Evolutionary conservation across 306 rosid species (phyloP).

Genomic region (Sindora glabra): DNA sequence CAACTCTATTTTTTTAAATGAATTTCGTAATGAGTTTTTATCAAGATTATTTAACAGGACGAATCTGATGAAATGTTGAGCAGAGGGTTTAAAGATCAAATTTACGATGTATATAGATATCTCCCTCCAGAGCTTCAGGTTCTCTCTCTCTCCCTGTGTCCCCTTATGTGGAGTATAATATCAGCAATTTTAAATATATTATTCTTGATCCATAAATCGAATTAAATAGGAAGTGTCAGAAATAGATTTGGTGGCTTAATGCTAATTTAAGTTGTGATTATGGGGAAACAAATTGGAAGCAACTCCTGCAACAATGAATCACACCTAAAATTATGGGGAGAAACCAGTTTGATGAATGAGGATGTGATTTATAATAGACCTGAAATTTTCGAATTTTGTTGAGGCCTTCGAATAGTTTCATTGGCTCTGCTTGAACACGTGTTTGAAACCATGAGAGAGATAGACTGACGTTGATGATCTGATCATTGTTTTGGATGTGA

Average conservation of each 20-base stretch:
- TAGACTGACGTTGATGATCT: too few relatives aligned
- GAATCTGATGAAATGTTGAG: slow-evolving; percentile 99
- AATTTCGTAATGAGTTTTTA: too few relatives aligned
- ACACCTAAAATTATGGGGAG: not conserved
- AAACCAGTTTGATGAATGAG: not conserved
- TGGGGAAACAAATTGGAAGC: not conserved
- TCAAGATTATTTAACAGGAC: slow-evolving; percentile 50
- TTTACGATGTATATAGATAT: slow-evolving; percentile 92
- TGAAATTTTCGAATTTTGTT: not conserved
- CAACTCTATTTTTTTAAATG: not conserved
- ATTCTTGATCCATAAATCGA: not conserved
- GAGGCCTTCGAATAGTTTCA: too few relatives aligned
- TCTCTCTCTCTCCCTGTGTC: slow-evolving; percentile 6
- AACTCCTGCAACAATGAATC: not conserved
- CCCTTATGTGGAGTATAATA: not conserved
- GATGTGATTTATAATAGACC: not conserved
- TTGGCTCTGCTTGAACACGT: too few relatives aligned
- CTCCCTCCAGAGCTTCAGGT: slow-evolving; percentile 99
- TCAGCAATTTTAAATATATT: not conserved
- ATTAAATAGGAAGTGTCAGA: not conserved
- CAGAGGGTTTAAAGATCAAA: slow-evolving; percentile 98
- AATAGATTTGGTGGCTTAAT: not conserved
- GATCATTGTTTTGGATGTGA: too few relatives aligned
- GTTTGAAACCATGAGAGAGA: too few relatives aligned
- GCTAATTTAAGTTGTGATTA: not conserved